Percentiles rank a stretch among this genome's conserved stretches.
phyloP scores from a whole-genome alignment of 2,329 filamentous ascomycete species.

The Cercospora sp. region DNA sequence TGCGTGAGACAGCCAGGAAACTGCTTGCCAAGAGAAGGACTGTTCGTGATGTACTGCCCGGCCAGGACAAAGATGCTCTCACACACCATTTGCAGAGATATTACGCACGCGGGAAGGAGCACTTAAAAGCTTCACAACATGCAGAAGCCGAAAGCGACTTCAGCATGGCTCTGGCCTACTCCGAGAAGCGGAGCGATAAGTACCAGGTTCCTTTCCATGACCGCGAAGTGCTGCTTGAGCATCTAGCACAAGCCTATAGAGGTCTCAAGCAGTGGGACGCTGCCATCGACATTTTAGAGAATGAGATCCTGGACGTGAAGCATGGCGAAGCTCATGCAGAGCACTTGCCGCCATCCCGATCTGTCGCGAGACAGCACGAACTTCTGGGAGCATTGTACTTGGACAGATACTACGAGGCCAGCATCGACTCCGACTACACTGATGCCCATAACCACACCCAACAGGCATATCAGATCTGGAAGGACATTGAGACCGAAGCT shows the following conservation, averaged over 20 bases:
- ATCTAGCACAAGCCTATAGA: neutral
- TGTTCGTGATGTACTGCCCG: neutral
- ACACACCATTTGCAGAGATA: neutral
- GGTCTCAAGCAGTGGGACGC: neutral
- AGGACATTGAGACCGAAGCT: neutral
- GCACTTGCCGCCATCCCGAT: neutral
- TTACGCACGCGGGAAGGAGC: neutral
- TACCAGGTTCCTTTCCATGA: neutral
- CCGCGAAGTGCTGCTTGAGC: constrained; percentile 1
- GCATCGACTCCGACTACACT: neutral
- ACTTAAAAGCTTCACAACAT: neutral
- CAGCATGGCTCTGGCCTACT: constrained; percentile 2
- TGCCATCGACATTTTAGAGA: neutral
- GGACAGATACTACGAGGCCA: neutral
- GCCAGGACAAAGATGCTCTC: neutral
- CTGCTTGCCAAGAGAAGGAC: neutral
- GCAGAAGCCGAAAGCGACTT: neutral
- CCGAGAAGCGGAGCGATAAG: neutral
- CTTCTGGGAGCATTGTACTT: constrained; percentile 4
- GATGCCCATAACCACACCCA: neutral
- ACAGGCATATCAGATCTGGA: neutral
- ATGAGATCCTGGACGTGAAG: neutral
- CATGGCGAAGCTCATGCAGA: neutral
- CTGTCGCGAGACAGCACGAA: neutral
- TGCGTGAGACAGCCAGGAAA: neutral